Conservation (phyloP, 768 basidiomycete genomes). For the Pisolithus tinctorius region DNA sequence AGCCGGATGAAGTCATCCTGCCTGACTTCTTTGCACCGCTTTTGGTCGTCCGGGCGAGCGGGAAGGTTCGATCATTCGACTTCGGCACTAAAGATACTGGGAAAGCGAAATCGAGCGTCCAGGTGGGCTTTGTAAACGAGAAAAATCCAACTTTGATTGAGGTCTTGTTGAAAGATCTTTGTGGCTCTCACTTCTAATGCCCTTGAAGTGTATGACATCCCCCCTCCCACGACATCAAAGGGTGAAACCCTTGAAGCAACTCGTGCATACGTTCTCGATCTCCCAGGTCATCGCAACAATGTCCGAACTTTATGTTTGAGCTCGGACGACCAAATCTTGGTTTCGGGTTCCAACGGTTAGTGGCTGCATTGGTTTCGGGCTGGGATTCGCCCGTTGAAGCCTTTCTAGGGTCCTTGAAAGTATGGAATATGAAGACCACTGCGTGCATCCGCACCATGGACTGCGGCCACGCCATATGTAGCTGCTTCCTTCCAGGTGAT, state of each 20-base stretch:
- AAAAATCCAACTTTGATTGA: conserved; percentile 4
- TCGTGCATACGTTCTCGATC: conserved; percentile 68
- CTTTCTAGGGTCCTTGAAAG: conserved; percentile 66
- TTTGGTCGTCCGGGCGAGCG: conserved; percentile 75
- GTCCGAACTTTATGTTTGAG: conserved; percentile 82
- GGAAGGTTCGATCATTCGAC: conserved; percentile 84
- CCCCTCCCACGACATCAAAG: conserved; percentile 67
- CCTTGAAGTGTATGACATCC: conserved; percentile 82
- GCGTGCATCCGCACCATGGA: conserved; percentile 93
- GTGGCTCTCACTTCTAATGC: conserved; percentile 81
- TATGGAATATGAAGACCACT: conserved; percentile 94
- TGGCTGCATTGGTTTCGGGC: neutral
- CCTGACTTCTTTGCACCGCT: conserved; percentile 81
- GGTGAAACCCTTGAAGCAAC: conserved; percentile 57
- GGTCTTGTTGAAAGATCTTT: conserved; percentile 48
- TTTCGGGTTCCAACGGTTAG: conserved; percentile 85
- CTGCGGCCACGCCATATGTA: conserved; percentile 90
- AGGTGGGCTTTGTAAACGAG: conserved; percentile 39
- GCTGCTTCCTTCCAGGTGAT: conserved; percentile 89
- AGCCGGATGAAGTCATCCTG: conserved; percentile 44
- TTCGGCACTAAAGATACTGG: conserved; percentile 46
- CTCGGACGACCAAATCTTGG: conserved; percentile 85
- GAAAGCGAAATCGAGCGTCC: conserved; percentile 46
- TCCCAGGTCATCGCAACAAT: conserved; percentile 91
- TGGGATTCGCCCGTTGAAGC: neutral